A percentile compares a stretch with the other conserved stretches of the same genome.
These are phyloP conservation scores for Phialophora expanda DNA, from an alignment of 2,329 filamentous ascomycete species.

Conservation along the genomic window DNA sequence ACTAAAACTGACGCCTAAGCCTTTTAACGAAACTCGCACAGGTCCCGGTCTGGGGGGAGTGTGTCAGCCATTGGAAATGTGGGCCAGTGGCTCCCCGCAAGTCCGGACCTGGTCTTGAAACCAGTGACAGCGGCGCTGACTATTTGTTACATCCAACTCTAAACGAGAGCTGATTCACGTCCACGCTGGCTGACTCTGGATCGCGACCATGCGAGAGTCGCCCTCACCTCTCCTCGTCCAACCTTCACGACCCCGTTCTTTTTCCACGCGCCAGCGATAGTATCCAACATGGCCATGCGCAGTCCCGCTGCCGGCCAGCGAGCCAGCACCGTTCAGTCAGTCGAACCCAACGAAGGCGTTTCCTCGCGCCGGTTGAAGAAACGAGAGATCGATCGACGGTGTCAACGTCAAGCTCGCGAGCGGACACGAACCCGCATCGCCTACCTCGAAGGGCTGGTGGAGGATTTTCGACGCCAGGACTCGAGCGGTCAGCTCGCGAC, in stretches of 20 bases:
- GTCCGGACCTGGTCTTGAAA: not conserved
- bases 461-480: conserved; percentile 37
- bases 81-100: not conserved
- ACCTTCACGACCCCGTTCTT: not conserved
- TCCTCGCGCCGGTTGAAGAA: conserved; percentile 39
- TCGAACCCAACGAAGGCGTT: conserved; percentile 27
- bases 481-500: conserved; percentile 35
- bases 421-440: conserved; percentile 39
- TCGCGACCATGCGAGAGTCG: not conserved
- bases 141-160: not conserved
- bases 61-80: not conserved
- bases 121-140: not conserved
- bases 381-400: conserved; percentile 39
- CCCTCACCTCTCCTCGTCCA: not conserved
- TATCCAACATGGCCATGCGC: conserved; percentile 22
- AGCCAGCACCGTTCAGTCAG: conserved; percentile 11
- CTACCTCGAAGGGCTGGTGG: conserved; percentile 39
- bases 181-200: not conserved
- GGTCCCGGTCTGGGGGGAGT: not conserved
- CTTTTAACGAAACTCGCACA: not conserved
- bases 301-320: conserved; percentile 1
- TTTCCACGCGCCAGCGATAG: not conserved
- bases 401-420: conserved; percentile 39
- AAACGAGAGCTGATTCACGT: not conserved
- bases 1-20: not conserved